phyloP scores from a whole-genome alignment of 106 monocot species.

The Triglochin maritima region DNA sequence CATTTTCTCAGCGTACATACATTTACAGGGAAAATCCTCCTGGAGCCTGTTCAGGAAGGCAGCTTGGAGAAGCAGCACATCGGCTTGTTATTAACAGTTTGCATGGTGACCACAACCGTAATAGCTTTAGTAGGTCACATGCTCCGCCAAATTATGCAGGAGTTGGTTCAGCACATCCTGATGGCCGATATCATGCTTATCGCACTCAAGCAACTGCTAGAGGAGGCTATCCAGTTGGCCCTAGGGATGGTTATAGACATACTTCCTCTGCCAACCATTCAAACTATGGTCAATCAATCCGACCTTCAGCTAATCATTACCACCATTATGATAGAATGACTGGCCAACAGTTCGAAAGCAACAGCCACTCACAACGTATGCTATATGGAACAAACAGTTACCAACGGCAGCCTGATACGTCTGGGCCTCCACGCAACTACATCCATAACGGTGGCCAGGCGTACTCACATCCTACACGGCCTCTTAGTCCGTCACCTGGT shows the following conservation, averaged over 20 bases:
- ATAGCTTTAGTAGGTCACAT: neutral
- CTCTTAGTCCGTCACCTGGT: neutral
- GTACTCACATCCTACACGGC: slow-evolving; percentile 4
- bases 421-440: slow-evolving; percentile 7
- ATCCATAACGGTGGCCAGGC: slow-evolving; percentile 1
- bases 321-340: slow-evolving; percentile 14
- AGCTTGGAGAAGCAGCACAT: slow-evolving; percentile 87
- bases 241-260: slow-evolving; percentile 4
- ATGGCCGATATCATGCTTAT: slow-evolving; percentile 23
- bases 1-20: too few species aligned
- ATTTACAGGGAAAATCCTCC: slow-evolving; percentile 59
- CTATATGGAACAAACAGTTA: slow-evolving; percentile 16
- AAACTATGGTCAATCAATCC: slow-evolving; percentile 13
- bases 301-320: slow-evolving; percentile 21
- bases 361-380: slow-evolving; percentile 4
- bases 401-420: slow-evolving; percentile 9
- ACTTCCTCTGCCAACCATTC: slow-evolving; percentile 4
- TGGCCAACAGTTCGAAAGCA: slow-evolving; percentile 6
- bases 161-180: slow-evolving; percentile 7
- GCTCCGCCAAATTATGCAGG: neutral
- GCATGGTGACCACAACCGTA: slow-evolving; percentile 21
- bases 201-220: slow-evolving; percentile 7
- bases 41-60: slow-evolving; percentile 51
- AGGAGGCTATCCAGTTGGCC: slow-evolving; percentile 18
- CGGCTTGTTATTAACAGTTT: slow-evolving; percentile 77